Evolutionary conservation across 2,329 filamentous ascomycete species (phyloP).

Genomic region (Colletotrichum navitas): DNA sequence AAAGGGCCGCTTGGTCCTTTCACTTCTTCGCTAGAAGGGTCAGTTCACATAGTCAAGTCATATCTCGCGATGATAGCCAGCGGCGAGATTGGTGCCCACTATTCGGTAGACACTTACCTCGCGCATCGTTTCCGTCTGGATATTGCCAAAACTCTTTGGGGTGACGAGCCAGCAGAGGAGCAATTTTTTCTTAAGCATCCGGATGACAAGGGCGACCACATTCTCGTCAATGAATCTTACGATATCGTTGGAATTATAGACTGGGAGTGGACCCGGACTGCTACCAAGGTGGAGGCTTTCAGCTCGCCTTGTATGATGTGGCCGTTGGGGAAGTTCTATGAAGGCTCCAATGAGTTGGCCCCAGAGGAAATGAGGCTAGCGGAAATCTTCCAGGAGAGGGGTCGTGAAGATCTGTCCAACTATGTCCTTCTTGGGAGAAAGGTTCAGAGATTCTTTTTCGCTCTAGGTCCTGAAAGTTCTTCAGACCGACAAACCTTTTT

Average conservation of each 20-base stretch:
- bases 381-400: background rate
- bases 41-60: background rate
- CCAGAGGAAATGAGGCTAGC: background rate
- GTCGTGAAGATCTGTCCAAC: background rate
- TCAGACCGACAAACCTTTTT: background rate
- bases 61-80: background rate
- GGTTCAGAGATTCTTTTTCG: slow-evolving; percentile 2
- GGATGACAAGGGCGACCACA: slow-evolving; percentile 61
- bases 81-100: background rate
- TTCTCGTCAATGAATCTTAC: slow-evolving; percentile 57
- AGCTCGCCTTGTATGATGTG: slow-evolving; percentile 52
- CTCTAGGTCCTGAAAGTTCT: background rate
- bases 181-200: slow-evolving; percentile 59
- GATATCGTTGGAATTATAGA: slow-evolving; percentile 60
- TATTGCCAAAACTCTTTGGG: background rate
- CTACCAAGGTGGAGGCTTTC: slow-evolving; percentile 49
- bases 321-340: slow-evolving; percentile 51
- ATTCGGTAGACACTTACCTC: background rate
- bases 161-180: no score
- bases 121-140: background rate
- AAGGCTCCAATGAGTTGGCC: slow-evolving; percentile 46
- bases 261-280: slow-evolving; percentile 55
- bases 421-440: background rate
- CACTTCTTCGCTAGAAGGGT: background rate
- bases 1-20: background rate